A percentile compares a stretch with the other conserved stretches of the same genome.
Evolutionary conservation across 192 early-diverging fungal genomes (phyloP).

Genomic region (Gigaspora rosea): DNA sequence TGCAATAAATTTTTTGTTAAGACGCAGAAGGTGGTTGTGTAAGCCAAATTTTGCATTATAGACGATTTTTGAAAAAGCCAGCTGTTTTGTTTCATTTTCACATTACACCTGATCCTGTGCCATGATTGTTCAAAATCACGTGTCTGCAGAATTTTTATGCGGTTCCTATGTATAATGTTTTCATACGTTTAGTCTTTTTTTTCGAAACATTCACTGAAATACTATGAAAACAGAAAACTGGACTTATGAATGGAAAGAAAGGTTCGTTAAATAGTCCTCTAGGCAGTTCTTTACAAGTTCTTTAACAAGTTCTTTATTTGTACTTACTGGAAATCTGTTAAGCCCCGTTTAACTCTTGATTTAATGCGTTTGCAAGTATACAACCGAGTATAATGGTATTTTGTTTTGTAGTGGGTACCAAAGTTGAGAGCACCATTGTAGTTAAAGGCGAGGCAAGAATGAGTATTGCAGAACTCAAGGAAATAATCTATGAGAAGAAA

Average conservation of each 20-base stretch:
- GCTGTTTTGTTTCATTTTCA: too few relatives aligned
- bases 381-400: constrained; percentile 9
- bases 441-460: constrained; percentile 2
- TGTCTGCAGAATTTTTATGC: too few relatives aligned
- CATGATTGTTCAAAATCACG: too few relatives aligned
- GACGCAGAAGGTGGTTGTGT: too few relatives aligned
- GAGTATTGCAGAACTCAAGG: constrained; percentile 7
- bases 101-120: too few relatives aligned
- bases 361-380: constrained; percentile 23
- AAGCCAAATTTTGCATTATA: too few relatives aligned
- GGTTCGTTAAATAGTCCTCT: neutral
- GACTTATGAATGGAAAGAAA: constrained; percentile 12
- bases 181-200: too few relatives aligned
- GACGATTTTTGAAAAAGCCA: too few relatives aligned
- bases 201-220: too few relatives aligned
- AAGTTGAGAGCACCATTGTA: constrained; percentile 9
- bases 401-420: neutral
- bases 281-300: too few relatives aligned
- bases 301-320: constrained; percentile 25
- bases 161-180: too few relatives aligned
- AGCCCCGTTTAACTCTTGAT: constrained; percentile 13
- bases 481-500: constrained; percentile 26
- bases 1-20: too few relatives aligned
- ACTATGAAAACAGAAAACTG: constrained; percentile 1
- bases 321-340: constrained; percentile 17